A percentile compares a stretch with the other conserved stretches of the same genome.
These are phyloP conservation scores for Amanita molliuscula DNA, from an alignment of 768 basidiomycete genomes.

Conservation along the genomic window DNA sequence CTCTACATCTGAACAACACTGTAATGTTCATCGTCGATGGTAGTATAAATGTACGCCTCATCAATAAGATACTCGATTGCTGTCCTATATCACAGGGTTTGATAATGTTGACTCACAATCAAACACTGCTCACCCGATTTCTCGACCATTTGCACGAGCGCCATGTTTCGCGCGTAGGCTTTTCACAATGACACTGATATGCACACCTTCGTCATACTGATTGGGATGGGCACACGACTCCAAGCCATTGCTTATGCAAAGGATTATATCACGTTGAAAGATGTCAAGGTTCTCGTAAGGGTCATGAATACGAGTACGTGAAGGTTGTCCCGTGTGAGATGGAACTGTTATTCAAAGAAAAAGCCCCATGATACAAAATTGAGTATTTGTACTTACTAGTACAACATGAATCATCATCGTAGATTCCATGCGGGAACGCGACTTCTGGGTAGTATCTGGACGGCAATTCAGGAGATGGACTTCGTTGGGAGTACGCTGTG, in stretches of 20 bases:
- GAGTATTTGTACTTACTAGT: neutral
- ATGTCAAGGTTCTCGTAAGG: conserved; percentile 13
- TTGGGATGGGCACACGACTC: conserved; percentile 1
- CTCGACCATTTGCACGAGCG: neutral
- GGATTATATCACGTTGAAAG: conserved; percentile 15
- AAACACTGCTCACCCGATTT: conserved; percentile 11
- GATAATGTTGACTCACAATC: neutral
- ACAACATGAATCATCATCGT: neutral
- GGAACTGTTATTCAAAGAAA: neutral
- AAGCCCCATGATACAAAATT: neutral
- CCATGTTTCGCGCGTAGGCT: neutral
- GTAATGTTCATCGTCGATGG: conserved; percentile 18
- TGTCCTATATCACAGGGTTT: conserved; percentile 3
- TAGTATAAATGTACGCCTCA: conserved; percentile 16
- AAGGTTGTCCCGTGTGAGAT: neutral
- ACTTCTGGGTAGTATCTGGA: neutral
- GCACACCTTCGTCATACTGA: conserved; percentile 9
- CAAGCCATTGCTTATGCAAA: conserved; percentile 8
- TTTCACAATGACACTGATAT: conserved; percentile 7
- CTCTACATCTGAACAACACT: neutral
- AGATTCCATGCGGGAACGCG: neutral
- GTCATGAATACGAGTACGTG: conserved; percentile 7
- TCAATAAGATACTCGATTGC: conserved; percentile 13
- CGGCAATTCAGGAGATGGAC: neutral
- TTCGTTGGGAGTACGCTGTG: neutral